Percentiles rank a stretch among this genome's conserved stretches.
These are phyloP conservation scores for Candida michaelii DNA, from an alignment of 805 yeast genomes.

Conservation along the genomic window DNA sequence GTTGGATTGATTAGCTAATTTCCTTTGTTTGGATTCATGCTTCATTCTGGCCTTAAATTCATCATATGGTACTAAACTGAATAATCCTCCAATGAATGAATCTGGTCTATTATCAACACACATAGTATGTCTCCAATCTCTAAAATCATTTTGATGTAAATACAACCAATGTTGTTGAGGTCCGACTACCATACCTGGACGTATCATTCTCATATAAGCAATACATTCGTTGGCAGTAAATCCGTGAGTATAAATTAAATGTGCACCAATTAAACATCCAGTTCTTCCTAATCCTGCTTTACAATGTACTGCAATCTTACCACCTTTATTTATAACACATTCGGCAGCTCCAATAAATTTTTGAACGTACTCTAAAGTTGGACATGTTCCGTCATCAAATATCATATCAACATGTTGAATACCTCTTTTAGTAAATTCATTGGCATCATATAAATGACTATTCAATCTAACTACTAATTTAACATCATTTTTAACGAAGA, in stretches of 20 bases:
- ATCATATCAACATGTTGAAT: constrained; percentile 93
- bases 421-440: constrained; percentile 77
- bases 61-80: constrained; percentile 60
- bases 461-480: constrained; percentile 89
- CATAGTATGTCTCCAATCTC: constrained; percentile 96
- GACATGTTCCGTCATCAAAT: constrained; percentile 98
- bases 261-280: constrained; percentile 97
- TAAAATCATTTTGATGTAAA: constrained; percentile 90
- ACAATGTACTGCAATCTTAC: constrained; percentile 98
- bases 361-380: constrained; percentile 88
- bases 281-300: constrained; percentile 98
- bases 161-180: constrained; percentile 99
- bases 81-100: constrained; percentile 64
- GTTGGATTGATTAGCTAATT: constrained; percentile 32
- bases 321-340: constrained; percentile 78
- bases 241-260: constrained; percentile 91
- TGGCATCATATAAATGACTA: constrained; percentile 84
- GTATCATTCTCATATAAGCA: constrained; percentile 90
- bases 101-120: constrained; percentile 68
- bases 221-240: constrained; percentile 97
- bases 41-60: constrained; percentile 57
- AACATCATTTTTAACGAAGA: constrained; percentile 70
- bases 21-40: constrained; percentile 40
- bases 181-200: constrained; percentile 99
- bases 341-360: constrained; percentile 95